Conservation (phyloP, 2,329 filamentous ascomycete genomes). For the Fusarium citri region DNA sequence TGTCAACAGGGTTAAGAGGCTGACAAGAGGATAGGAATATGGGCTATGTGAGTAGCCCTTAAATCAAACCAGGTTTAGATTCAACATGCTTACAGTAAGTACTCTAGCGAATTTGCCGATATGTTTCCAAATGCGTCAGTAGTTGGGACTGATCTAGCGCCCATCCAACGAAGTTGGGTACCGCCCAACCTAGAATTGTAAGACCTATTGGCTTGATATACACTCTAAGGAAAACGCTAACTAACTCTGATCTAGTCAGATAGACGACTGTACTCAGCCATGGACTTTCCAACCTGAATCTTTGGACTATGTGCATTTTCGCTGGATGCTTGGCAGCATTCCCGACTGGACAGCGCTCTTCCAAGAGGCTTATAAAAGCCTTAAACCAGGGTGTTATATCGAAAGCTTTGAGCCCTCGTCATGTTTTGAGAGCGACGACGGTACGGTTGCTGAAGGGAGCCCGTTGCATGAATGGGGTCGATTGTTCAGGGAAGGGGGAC, state of each 20-base stretch:
- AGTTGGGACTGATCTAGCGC: constrained; percentile 1
- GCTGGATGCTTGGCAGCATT: constrained; percentile 10
- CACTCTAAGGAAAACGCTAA: fast-evolving
- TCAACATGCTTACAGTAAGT: fast-evolving
- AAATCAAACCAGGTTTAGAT: fast-evolving
- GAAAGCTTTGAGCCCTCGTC: constrained; percentile 17
- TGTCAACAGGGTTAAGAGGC: fast-evolving
- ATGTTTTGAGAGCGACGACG: background rate
- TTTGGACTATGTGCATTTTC: constrained; percentile 9
- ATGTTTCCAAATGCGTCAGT: background rate
- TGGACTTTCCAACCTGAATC: background rate
- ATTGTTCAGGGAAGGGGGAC: constrained; percentile 12
- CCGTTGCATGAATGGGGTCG: background rate
- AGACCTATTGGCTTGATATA: fast-evolving
- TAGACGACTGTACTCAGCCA: constrained; percentile 10
- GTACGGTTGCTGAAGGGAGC: background rate
- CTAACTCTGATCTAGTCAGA: background rate
- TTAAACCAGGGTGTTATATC: background rate
- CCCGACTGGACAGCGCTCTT: constrained; percentile 7
- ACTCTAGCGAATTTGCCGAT: constrained; percentile 1
- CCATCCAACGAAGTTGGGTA: constrained; percentile 14
- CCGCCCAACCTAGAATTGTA: constrained; percentile 9
- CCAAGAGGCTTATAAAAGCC: background rate
- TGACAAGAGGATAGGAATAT: background rate
- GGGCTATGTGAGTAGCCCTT: constrained; percentile 1